Base-by-base conservation (phyloP, 106 monocot species). In the Chionographis japonica region DNA sequence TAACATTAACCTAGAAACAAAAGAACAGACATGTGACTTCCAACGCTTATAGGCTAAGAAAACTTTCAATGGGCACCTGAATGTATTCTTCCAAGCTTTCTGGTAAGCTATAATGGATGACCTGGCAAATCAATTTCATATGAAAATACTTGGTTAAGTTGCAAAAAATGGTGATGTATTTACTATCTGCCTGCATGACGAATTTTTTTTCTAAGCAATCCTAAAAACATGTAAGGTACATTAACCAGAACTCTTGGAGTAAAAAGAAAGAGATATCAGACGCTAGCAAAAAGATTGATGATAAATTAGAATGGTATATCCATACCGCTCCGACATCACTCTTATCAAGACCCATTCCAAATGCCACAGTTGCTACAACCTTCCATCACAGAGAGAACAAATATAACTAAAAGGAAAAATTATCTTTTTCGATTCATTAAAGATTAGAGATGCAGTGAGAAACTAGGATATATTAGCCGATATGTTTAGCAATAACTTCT, bases 311-410 rank as follows among this genome's bases (percentile, higher is more conserved):
- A 12, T 11, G 27, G 37, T 60, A 50, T 68, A 13, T 37, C 36
- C 74, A 68, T 95, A 95, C 97, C 71, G 87, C 89, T 66, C 83
- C 84, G 57, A 98, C 87, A 69, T 98, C 92, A 72, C 89, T 85
- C 74, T 98, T 98, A 72, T 98, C 86, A 74, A 98, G 87, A 37
- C 97, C 97, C 97, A 98, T 98, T 74, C 97, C 97, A 83, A 98
- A 98, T 74, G 97, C 92, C 64, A 98, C 97, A 43, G 97, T 98
- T 61, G 97, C 97, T n/a, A 98, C 97, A 77, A 97, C 80, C 95
- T 97, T 63, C n/a, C 50, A 66, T 67, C 19, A 57, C 36, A 51
- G 60, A 60, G 46, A 46, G 8, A 10, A 56, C n/a, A 15, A 56
- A 37, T 49, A 43, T 9, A 12, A 66, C 42, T 36, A 56, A 36